Evolutionary conservation across 73 alveolate genomes (phyloP).

Genomic region (Durusdinium trenchii): DNA sequence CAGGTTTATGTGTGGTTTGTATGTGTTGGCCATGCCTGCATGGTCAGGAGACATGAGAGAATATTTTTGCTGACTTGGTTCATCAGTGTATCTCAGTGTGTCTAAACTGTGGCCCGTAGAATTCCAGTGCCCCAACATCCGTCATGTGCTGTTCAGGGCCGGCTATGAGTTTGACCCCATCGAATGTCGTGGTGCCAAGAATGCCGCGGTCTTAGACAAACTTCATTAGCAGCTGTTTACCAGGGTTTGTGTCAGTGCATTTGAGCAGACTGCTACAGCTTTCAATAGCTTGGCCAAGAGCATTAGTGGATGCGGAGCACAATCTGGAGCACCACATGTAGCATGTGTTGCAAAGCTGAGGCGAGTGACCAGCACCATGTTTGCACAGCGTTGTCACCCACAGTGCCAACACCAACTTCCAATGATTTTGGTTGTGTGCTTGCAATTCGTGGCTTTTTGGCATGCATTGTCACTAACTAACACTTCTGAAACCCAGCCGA

Average conservation of each 20-base stretch:
- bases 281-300: not conserved
- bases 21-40: not conserved
- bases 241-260: not conserved
- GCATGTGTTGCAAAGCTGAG: not conserved
- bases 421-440: conserved; percentile 50
- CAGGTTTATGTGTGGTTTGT: not conserved
- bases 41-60: not conserved
- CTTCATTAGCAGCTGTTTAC: not conserved
- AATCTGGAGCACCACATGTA: not conserved
- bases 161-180: conserved; percentile 34
- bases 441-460: conserved; percentile 16
- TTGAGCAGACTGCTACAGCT: no score
- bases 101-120: not conserved
- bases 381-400: conserved; percentile 14
- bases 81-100: not conserved
- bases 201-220: not conserved
- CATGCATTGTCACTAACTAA: no score
- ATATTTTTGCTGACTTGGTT: not conserved
- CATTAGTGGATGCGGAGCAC: no score
- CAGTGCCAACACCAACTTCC: conserved; percentile 37
- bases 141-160: not conserved
- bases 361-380: not conserved
- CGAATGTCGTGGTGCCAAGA: conserved; percentile 6
- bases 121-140: no score
- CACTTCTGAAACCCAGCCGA: no score